Base-by-base conservation (phyloP, 2,329 filamentous ascomycete species). In the Pseudogymnoascus sp. region DNA sequence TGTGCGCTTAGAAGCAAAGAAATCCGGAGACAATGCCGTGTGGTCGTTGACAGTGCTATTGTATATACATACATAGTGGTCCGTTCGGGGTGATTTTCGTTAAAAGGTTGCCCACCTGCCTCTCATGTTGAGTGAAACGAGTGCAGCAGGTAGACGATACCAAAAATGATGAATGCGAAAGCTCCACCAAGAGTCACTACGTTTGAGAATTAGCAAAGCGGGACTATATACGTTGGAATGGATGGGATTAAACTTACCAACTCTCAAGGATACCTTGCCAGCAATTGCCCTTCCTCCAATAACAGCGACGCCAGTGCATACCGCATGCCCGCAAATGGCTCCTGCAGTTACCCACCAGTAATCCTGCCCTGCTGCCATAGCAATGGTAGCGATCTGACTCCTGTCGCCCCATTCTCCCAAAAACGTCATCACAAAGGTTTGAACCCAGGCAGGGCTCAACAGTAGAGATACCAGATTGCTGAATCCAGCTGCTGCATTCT, bases 361-460 rank as follows among this genome's bases (percentile, higher is more conserved):
- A 74, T 99, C 95, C 76, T 96, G 91, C 19, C 95, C 95, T 35
- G 95, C 93, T 60, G 95, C 95, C 95, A 99, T 99, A 62, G 95
- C 95, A 73, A 99, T 96, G 0, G 95, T 99, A 21, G 95, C 95
- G 71, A 99, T 97, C 78, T 99, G 95, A 74, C 91, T 96, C 69
- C 95, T 87, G 73, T 99, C 95, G 64, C 95, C 95, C 95, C 95
- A 99, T 76, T 99, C 95, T 42, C 95, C 95, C 31, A 99, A 79
- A 78, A 99, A 99, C 1, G 95, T 99, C 95, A 99, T 99, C 70
- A 96, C 85, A 74, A 99, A 99, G 0, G 95, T 99, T 77, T 97
- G 93, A 13, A 99, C 95, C 95, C 95, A 99, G 0, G 93, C 95
- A 1, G 95, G 95, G 76, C 91, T 96, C 40, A 99, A 82, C 4